Evolutionary conservation across 306 rosid genomes (phyloP).

Genomic region (Betula pendula): DNA sequence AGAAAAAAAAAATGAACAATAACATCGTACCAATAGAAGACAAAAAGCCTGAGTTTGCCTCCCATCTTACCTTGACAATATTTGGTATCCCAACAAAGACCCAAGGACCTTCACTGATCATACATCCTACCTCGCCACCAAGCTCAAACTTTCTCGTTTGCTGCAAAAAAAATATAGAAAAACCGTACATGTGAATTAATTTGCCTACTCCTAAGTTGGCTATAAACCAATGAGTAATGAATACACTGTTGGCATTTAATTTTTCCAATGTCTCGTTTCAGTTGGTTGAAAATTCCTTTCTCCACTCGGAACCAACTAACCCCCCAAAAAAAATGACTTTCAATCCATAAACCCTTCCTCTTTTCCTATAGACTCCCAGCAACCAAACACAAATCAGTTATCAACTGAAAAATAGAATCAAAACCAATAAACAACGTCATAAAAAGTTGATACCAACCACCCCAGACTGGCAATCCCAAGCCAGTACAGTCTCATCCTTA

Average conservation of each 20-base stretch:
- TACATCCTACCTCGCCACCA: conserved; percentile 93
- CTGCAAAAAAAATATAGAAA: conserved; percentile 47
- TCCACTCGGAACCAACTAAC: background rate
- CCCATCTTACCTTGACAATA: conserved; percentile 68
- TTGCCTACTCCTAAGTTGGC: background rate
- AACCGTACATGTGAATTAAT: conserved; percentile 19
- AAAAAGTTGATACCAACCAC: conserved; percentile 52
- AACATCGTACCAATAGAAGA: background rate
- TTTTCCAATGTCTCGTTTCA: background rate
- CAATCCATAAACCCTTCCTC: background rate
- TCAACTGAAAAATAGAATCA: background rate
- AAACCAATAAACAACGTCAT: background rate
- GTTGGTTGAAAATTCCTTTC: background rate
- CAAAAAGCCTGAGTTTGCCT: background rate
- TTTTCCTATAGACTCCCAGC: background rate
- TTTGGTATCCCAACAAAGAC: conserved; percentile 85
- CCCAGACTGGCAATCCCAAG: conserved; percentile 97
- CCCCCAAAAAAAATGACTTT: background rate
- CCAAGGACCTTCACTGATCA: conserved; percentile 97
- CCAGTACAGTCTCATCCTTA: conserved; percentile 76
- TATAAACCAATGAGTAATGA: conserved; percentile 3
- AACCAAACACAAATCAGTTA: conserved; percentile 3
- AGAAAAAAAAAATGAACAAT: conserved; percentile 10
- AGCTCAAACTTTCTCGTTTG: conserved; percentile 61
- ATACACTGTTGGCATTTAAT: background rate